Evolutionary conservation across 495 filamentous ascomycete genomes (phyloP), one percentile per base, ranked within the genome.

Genomic region (Aspergillus nidulans): DNA sequence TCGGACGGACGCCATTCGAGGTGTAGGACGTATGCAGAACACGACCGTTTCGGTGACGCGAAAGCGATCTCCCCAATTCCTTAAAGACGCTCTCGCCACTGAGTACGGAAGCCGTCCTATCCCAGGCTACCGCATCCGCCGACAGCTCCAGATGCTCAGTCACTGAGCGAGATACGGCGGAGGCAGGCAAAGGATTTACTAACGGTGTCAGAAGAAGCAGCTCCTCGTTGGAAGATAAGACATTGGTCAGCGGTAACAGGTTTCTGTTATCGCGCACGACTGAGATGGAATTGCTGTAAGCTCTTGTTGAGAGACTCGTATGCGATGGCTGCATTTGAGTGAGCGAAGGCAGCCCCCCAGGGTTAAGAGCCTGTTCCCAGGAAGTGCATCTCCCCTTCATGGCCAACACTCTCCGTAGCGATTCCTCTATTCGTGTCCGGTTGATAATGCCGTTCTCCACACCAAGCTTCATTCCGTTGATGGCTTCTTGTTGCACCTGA

Each of bases 11-110:
- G 16, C 91, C 91, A 60, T 94, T 92, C 1, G 90, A 85, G 0
- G 91, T 96, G 66, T 96, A 96, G 0, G 90, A 95, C 1, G 91
- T 95, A 65, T 96, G 91, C 26, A 95, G 71, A 13, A 95, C 82
- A 59, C 91, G 86, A 0, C 90, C 90, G 56, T 84, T 87, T 10
- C 91, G 71, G 58, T 92, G 88, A 32, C 91, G 80, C 5, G 91
- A 90, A 3, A 96, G 74, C 2, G 88, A 89, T 57, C 88, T 74
- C 1, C 91, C 91, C 2, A 96, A 72, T 63, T 92, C 90, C 55
- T 88, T 80, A 62, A 96, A 96, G 0, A 96, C 87, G 26, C 85
- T 85, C 67, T 96, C 91, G 40, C 90, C 91, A 60, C 85, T 92
- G 80, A 92, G 85, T 19, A 92, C 85, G 8, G 87, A 88, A 5